Percentiles rank a stretch among this genome's conserved stretches.
These are phyloP conservation scores for Phaeosphaeriaceae sp. DNA, from an alignment of 2,329 filamentous ascomycete species.

Conservation along the genomic window DNA sequence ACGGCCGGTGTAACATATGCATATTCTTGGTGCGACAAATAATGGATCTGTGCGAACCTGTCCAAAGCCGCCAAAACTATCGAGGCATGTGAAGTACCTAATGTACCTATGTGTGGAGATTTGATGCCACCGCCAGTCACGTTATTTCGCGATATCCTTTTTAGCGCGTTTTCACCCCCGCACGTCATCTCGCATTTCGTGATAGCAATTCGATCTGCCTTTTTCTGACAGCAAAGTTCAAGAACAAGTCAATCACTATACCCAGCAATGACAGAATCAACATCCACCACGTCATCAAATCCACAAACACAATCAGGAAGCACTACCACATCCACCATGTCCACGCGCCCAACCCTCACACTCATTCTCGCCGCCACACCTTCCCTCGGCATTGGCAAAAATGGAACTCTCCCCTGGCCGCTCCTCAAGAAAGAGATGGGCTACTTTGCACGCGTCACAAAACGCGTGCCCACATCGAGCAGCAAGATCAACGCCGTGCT, in stretches of 20 bases:
- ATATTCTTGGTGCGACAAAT: conserved; percentile 10
- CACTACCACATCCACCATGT: conserved; percentile 17
- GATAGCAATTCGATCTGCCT: conserved; percentile 4
- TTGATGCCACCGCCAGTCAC: conserved; percentile 17
- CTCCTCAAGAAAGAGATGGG: conserved; percentile 90
- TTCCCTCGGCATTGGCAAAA: conserved; percentile 84
- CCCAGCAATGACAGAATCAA: conserved; percentile 13
- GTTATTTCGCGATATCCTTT: conserved; percentile 28
- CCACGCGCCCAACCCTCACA: conserved; percentile 69
- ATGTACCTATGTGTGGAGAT: too few relatives aligned
- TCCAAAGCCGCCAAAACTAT: too few relatives aligned
- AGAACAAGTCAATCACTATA: neutral
- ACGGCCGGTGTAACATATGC: conserved; percentile 31
- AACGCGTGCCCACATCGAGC: conserved; percentile 58
- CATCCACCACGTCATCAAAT: neutral
- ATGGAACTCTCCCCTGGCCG: conserved; percentile 85
- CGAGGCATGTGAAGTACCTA: too few relatives aligned
- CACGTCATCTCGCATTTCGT: neutral
- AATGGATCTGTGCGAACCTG: conserved; percentile 8
- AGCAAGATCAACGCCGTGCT: conserved; percentile 70
- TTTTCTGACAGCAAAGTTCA: neutral
- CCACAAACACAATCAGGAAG: neutral
- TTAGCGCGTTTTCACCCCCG: conserved; percentile 26
- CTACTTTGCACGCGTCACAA: conserved; percentile 92
- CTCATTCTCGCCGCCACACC: conserved; percentile 93